Evolutionary conservation across 176 grass and related monocot species (phyloP).

Genomic region (Aegilops longissima): DNA sequence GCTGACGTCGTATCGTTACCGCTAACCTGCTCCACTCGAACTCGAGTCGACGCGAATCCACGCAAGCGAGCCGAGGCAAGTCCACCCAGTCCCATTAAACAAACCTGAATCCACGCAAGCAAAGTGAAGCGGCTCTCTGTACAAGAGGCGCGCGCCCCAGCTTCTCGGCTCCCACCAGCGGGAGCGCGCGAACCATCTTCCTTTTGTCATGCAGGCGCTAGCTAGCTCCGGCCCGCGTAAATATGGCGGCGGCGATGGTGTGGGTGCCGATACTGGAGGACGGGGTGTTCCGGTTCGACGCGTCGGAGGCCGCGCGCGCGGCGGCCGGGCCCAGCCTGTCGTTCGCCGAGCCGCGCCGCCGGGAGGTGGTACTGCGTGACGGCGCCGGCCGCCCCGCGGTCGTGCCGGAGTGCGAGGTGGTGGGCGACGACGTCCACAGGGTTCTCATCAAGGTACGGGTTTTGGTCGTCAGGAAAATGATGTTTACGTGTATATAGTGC

Average conservation of each 20-base stretch:
- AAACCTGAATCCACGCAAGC: constrained; percentile 36
- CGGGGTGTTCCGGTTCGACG: constrained; percentile 85
- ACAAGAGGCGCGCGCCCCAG: not conserved
- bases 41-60: not conserved
- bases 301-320: constrained; percentile 48
- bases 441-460: constrained; percentile 64
- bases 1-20: not conserved
- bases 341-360: constrained; percentile 50
- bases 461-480: not conserved
- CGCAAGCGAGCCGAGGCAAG: not conserved
- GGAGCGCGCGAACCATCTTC: not conserved
- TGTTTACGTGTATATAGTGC: not conserved
- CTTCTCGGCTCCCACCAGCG: too few relatives aligned
- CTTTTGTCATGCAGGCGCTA: not conserved
- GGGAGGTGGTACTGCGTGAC: constrained; percentile 43
- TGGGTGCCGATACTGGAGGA: constrained; percentile 71
- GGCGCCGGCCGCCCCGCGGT: constrained; percentile 36
- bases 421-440: constrained; percentile 39
- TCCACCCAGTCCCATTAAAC: constrained; percentile 12
- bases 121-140: not conserved
- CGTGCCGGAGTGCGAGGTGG: constrained; percentile 42
- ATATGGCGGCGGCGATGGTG: constrained; percentile 35
- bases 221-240: not conserved
- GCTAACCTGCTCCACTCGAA: not conserved
- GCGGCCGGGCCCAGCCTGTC: constrained; percentile 67